Percentiles rank a stretch among this genome's conserved stretches.
These are phyloP conservation scores for Termitomyces sp. DNA, from an alignment of 768 basidiomycete genomes.

Conservation along the genomic window DNA sequence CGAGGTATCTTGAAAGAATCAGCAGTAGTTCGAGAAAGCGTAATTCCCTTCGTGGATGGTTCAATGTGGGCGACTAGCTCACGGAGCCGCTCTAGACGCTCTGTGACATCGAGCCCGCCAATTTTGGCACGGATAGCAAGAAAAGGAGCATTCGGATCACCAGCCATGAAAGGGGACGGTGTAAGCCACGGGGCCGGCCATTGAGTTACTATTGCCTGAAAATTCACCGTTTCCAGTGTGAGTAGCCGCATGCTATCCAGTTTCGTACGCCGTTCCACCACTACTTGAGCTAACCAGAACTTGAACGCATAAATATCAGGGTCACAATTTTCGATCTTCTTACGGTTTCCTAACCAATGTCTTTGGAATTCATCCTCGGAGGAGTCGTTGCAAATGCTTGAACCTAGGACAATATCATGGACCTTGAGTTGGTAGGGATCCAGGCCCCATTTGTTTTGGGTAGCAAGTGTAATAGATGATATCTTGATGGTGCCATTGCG, in stretches of 20 bases:
- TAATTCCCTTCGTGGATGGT: conserved; percentile 7
- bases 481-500: conserved; percentile 38
- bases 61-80: conserved; percentile 22
- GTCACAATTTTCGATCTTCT: conserved; percentile 29
- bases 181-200: conserved; percentile 60
- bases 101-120: conserved; percentile 43
- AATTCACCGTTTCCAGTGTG: conserved; percentile 32
- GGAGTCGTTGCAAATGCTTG: conserved; percentile 42
- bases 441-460: conserved; percentile 24
- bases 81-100: conserved; percentile 49
- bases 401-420: conserved; percentile 32
- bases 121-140: conserved; percentile 42
- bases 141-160: conserved; percentile 56
- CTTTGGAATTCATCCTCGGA: conserved; percentile 39
- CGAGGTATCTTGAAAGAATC: conserved; percentile 40
- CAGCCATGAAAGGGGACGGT: conserved; percentile 42
- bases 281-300: conserved; percentile 36
- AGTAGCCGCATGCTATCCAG: conserved; percentile 35
- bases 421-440: conserved; percentile 41
- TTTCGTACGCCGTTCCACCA: conserved; percentile 38
- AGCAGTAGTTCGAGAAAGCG: conserved; percentile 15
- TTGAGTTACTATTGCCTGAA: conserved; percentile 44
- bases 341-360: conserved; percentile 45
- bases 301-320: conserved; percentile 45
- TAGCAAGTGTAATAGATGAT: conserved; percentile 41